Base-by-base conservation (phyloP, 306 rosid species). In the Medicago arabica region DNA sequence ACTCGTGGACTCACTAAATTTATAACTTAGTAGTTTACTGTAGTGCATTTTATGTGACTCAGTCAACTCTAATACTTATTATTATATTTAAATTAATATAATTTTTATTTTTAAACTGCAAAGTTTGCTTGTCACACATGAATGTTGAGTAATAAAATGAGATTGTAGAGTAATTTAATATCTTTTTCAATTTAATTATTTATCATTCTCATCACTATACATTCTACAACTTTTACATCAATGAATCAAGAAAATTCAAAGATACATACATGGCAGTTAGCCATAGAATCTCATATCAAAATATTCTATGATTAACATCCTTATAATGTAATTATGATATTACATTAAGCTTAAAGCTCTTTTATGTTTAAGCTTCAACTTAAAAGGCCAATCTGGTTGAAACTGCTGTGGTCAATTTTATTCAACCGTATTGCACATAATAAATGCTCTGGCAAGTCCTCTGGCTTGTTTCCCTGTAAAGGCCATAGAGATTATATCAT, bases 391-490 rank as follows among this genome's bases (percentile, higher is more conserved):
- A 84, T 59, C 61, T 80, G 86, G 77, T 83, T 84, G 86, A 87
- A 85, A 43, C 80, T 86, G 69, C 54, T 55, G 87, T 76, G 70
- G 72, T 95, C 89, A 67, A 95, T 76, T 77, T 92, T 88, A 60
- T 93, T 88, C 82, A 91, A 75, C 77, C 96, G 88, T 11, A 91
- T 77, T 23, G 96, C 91, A 23, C 97, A 92, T 75, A 95, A 78
- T 57, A 95, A 51, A 76, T 89, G 88, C 76, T 93, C 97, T 1
- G 98, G 98, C 85, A 90, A 83, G 60, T 93, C 98, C 81, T 93
- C 98, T 53, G 89, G 77, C 84, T 93, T 93, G 88, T 82, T 91
- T 47, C 90, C 98, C 98, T 91, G 74, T 74, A 71, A 75, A 6
- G 53, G 62, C 49, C 54, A 78, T 23, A 31, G 34, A 25, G 17